A percentile compares a stretch with the other conserved stretches of the same genome.
Conservation (phyloP, 768 basidiomycete genomes). For the Dentipellis sp. region DNA sequence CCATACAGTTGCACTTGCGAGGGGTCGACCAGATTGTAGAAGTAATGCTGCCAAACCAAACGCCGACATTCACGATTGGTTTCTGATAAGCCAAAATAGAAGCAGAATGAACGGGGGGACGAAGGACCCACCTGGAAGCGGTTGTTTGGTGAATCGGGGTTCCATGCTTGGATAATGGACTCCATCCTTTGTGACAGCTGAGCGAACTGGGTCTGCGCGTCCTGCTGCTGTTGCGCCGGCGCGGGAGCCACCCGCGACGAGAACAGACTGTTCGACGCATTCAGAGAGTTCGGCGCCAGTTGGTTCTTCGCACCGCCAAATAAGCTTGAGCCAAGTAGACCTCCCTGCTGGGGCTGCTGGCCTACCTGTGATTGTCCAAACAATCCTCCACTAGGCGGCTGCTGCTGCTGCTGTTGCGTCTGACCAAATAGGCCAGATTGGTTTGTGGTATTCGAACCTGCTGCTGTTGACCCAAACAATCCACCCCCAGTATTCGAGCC, state of each 20-base stretch:
- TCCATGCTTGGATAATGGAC: slow-evolving; percentile 61
- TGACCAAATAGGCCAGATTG: slow-evolving; percentile 6
- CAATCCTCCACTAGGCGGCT: slow-evolving; percentile 1
- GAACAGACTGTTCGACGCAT: slow-evolving; percentile 19
- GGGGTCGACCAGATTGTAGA: slow-evolving; percentile 80
- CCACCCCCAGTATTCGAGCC: slow-evolving; percentile 10
- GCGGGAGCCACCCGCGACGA: slow-evolving; percentile 22
- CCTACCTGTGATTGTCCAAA: slow-evolving; percentile 14
- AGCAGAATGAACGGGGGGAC: background rate
- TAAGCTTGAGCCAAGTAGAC: slow-evolving; percentile 14
- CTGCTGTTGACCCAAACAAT: slow-evolving; percentile 8
- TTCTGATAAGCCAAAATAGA: background rate
- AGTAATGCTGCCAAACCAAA: slow-evolving; percentile 46
- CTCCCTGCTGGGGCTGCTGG: slow-evolving; percentile 9
- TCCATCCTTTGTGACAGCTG: slow-evolving; percentile 53
- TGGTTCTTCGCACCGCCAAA: slow-evolving; percentile 3
- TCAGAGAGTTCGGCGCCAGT: background rate
- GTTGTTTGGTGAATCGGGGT: slow-evolving; percentile 55
- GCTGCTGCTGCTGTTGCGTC: background rate
- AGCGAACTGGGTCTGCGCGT: slow-evolving; percentile 49
- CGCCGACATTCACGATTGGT: background rate
- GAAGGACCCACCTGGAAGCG: slow-evolving; percentile 61
- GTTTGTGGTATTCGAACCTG: slow-evolving; percentile 13
- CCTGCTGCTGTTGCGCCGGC: slow-evolving; percentile 39
- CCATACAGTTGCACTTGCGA: slow-evolving; percentile 54